A percentile compares a stretch with the other conserved stretches of the same genome.
Evolutionary conservation across 2,329 filamentous ascomycete species (phyloP).

Genomic region (Sclerotiophoma versabilis): DNA sequence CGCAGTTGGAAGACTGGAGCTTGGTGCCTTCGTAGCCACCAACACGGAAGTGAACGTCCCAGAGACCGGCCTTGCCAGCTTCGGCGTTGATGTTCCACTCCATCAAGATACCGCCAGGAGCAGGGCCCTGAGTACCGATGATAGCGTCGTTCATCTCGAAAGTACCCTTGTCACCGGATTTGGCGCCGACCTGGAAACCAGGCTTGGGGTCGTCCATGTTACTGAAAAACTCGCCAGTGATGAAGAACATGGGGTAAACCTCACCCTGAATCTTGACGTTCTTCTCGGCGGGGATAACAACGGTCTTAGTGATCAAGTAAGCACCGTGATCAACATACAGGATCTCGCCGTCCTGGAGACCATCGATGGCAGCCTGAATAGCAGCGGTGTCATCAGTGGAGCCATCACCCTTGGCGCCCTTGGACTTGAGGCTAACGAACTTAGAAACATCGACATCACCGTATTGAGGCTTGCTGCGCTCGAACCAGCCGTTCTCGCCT

Average conservation of each 20-base stretch:
- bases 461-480: constrained; percentile 90
- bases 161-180: constrained; percentile 73
- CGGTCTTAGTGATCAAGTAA: constrained; percentile 67
- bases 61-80: constrained; percentile 79
- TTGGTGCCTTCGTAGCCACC: constrained; percentile 85
- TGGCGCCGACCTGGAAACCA: constrained; percentile 83
- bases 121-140: constrained; percentile 81
- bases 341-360: constrained; percentile 65
- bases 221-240: constrained; percentile 74
- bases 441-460: constrained; percentile 68
- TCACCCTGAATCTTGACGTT: constrained; percentile 89
- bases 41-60: constrained; percentile 95
- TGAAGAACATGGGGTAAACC: constrained; percentile 90
- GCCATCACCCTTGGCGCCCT: constrained; percentile 88
- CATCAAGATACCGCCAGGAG: constrained; percentile 87
- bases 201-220: constrained; percentile 78
- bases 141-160: constrained; percentile 91
- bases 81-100: constrained; percentile 81
- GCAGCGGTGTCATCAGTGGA: constrained; percentile 83
- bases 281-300: constrained; percentile 66
- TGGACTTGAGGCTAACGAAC: constrained; percentile 83
- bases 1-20: constrained; percentile 79
- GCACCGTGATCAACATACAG: constrained; percentile 71
- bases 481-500: constrained; percentile 73
- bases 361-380: constrained; percentile 80